phyloP scores from a whole-genome alignment of 176 grass and related monocot species.

The Eleusine indica region DNA sequence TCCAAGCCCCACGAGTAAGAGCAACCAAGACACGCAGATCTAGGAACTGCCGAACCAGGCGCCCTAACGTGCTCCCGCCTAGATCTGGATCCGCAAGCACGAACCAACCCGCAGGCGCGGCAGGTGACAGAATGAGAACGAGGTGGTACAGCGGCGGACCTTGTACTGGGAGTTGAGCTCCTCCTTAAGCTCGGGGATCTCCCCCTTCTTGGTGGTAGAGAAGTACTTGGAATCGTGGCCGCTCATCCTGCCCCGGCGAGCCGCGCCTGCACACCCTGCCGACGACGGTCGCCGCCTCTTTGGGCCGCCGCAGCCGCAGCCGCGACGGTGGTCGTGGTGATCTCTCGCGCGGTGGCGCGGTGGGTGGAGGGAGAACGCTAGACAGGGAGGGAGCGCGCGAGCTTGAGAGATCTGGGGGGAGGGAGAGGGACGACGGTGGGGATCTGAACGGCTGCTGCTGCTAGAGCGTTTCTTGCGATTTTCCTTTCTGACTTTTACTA shows the following conservation, averaged over 20 bases:
- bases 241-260: slow-evolving; percentile 69
- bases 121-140: not conserved
- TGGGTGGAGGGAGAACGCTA: not conserved
- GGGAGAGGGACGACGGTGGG: slow-evolving; percentile 6
- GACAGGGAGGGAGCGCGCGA: slow-evolving; percentile 10
- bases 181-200: slow-evolving; percentile 99
- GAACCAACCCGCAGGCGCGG: not conserved
- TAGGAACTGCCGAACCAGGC: slow-evolving; percentile 21
- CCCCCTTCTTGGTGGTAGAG: slow-evolving; percentile 99
- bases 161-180: slow-evolving; percentile 99
- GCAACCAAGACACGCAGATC: slow-evolving; percentile 42
- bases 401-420: not conserved
- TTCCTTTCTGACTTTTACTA: not conserved
- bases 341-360: slow-evolving; percentile 37
- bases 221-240: slow-evolving; percentile 99
- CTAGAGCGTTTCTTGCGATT: not conserved
- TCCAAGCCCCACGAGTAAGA: slow-evolving; percentile 12
- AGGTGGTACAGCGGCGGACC: slow-evolving; percentile 32
- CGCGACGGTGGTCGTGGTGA: slow-evolving; percentile 32
- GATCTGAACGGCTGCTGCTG: slow-evolving; percentile 38
- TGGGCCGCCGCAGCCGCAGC: not conserved
- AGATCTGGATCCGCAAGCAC: slow-evolving; percentile 51
- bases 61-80: slow-evolving; percentile 7
- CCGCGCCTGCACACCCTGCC: slow-evolving; percentile 30
- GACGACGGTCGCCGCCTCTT: slow-evolving; percentile 19